Percentiles rank a stretch among this genome's conserved stretches.
Evolutionary conservation across 805 yeast genomes (phyloP).

Genomic region (Metschnikowia cubensis): DNA sequence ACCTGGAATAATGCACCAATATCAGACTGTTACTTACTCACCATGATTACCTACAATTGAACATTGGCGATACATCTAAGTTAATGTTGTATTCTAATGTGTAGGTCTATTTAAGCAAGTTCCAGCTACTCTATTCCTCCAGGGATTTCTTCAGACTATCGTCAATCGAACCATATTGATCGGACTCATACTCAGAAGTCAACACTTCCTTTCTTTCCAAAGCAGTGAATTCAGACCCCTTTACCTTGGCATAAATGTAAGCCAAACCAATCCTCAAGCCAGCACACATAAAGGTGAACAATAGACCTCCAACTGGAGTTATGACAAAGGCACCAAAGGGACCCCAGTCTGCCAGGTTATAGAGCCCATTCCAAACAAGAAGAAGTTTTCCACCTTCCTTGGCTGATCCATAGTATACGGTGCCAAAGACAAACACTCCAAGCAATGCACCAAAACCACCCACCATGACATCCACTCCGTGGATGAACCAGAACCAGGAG

Average conservation of each 20-base stretch:
- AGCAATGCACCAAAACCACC: conserved; percentile 83
- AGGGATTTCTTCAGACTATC: conserved; percentile 12
- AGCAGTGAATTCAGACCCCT: conserved; percentile 41
- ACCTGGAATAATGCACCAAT: too few relatives aligned
- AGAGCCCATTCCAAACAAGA: conserved; percentile 75
- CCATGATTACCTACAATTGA: too few relatives aligned
- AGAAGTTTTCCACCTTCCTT: conserved; percentile 72
- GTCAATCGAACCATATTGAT: conserved; percentile 18
- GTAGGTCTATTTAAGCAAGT: too few relatives aligned
- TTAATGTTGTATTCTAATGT: too few relatives aligned
- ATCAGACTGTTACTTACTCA: too few relatives aligned
- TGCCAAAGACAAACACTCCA: conserved; percentile 78
- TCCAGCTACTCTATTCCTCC: neutral
- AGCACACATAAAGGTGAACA: conserved; percentile 52
- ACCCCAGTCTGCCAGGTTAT: conserved; percentile 79
- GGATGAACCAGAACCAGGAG: conserved; percentile 56
- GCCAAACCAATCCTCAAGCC: conserved; percentile 41
- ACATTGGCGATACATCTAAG: too few relatives aligned
- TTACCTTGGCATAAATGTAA: conserved; percentile 30
- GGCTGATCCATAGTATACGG: conserved; percentile 70
- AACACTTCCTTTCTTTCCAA: conserved; percentile 36
- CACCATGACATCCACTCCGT: conserved; percentile 75
- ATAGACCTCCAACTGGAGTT: conserved; percentile 78
- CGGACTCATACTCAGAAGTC: conserved; percentile 9
- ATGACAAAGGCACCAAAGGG: conserved; percentile 92